Base-by-base conservation (phyloP, 768 basidiomycete genomes). In the Suillus subluteus region DNA sequence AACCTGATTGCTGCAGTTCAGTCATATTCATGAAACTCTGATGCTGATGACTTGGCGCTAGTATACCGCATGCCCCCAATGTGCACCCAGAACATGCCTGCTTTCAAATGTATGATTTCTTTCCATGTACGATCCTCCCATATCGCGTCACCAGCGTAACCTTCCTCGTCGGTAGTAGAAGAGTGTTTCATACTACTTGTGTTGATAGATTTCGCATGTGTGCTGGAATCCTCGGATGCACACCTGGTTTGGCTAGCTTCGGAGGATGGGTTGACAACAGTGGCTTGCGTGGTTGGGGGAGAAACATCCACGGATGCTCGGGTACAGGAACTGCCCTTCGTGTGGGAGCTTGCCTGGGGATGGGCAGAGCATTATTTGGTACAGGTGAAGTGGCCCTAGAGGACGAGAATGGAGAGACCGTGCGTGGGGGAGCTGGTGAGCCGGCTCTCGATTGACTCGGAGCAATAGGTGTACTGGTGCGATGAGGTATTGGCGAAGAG, bases 111-210 rank as follows among this genome's bases (percentile, higher is more conserved):
- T 21, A 87, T 82, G 23, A 96, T 74, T 78, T 94, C 91, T 72
- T 89, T 90, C 92, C 93, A 95, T 23, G 90, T 88, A 62, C 88
- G 83, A 74, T 95, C 94, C 76, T 95, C 94, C 94, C 94, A 95
- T 5, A 89, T 91, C 37, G 83, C 79, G 56, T 91, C 86, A 16
- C 88, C 85, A 32, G 92, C 82, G 67, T 85, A 92, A 37, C 79
- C 78, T 58, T 83, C 81, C 3, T 68, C 73, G n/a, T 78, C 77
- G 5, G 58, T 68, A 35, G 76, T 73, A 0, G 70, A 73, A 0
- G n/a, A n/a, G n/a, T n/a, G n/a, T n/a, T n/a, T n/a, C n/a, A n/a
- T n/a, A n/a, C n/a, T n/a, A n/a, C n/a, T n/a, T n/a, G n/a, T n/a
- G n/a, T n/a, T n/a, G n/a, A n/a, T n/a, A n/a, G n/a, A n/a, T n/a